Conservation (phyloP, 2,329 filamentous ascomycete species). For the Fusarium sp. region DNA sequence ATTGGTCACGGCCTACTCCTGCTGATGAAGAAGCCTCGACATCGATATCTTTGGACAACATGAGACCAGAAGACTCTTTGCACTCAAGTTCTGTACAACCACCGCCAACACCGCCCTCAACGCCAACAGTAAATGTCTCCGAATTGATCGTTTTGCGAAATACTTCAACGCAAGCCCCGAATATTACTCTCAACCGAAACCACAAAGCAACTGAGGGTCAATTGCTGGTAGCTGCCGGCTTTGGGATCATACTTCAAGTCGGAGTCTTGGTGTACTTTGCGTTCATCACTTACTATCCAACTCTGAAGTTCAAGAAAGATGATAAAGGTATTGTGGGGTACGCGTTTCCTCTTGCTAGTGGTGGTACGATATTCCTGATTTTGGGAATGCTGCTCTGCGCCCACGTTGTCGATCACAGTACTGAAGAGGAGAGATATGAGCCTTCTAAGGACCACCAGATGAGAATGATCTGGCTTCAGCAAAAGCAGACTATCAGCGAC, state of each 20-base stretch:
- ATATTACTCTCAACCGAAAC: background rate
- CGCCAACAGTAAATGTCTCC: no score
- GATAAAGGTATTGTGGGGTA: background rate
- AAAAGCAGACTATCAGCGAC: conserved; percentile 44
- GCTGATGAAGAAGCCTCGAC: no score
- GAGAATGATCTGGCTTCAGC: conserved; percentile 51
- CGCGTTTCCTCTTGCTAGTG: background rate
- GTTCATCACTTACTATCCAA: background rate
- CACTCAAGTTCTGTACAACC: no score
- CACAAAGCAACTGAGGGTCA: background rate
- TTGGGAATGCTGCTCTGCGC: conserved; percentile 50
- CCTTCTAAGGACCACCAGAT: conserved; percentile 18
- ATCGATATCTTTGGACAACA: no score
- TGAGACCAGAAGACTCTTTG: no score
- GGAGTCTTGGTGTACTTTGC: background rate
- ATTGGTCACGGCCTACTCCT: no score
- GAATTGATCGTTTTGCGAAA: no score
- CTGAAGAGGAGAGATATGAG: conserved; percentile 41
- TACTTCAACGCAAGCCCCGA: background rate
- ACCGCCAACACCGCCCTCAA: no score
- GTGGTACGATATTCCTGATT: conserved; percentile 48
- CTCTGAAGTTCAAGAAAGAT: background rate
- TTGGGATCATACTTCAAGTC: background rate
- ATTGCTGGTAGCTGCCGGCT: background rate
- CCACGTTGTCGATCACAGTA: conserved; percentile 51